Base-by-base conservation (phyloP, 163 green algal species). In the Trebouxiophyceae sp. region DNA sequence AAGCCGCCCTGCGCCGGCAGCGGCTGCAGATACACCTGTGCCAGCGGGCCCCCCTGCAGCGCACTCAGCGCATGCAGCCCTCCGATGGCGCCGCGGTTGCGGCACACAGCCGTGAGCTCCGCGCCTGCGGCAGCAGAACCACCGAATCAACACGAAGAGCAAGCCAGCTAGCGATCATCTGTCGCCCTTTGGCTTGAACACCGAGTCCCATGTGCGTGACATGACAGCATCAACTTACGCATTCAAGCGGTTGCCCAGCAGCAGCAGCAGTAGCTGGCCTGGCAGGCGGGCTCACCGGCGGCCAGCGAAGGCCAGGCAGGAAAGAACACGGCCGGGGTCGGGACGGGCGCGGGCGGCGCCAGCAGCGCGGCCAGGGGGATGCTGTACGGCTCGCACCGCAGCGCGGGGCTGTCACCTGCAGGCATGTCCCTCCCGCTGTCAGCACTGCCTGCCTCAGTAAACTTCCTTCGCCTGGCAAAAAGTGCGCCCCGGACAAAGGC, bases 1-100 rank as follows among this genome's bases (percentile, higher is more conserved):
- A 69, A 69, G 27, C 63, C 63, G 27, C 63, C 63, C 33, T 63
- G 63, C 26, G 54, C 33, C 19, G 63, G 54, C 0, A 69, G 34
- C 3, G 29, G 24, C n/a, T 46, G 33, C 33, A 69, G 55, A 26
- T 26, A 2, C 24, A 58, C 26, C 4, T 34, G 54, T 2, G 6
- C 3, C 54, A 63, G 39, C 31, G 46, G 47, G 26, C 26, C 28
- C 28, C 28, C 27, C 34, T 69, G 54, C 63, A 69, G 63, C 6
- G 63, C 63, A 22, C 54, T 33, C 54, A 69, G 63, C 28, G 23
- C 26, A 12, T 22, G 16, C 55, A 58, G 34, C 1, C 63, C 63
- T 34, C 63, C 63, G 5, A 27, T 34, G 4, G 54, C 63, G 28
- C 63, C 63, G 19, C 20, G 2, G 27, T 12, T 50, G 0, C 30